phyloP scores from a whole-genome alignment of 345 rosid genomes.

The Populus tremula region DNA sequence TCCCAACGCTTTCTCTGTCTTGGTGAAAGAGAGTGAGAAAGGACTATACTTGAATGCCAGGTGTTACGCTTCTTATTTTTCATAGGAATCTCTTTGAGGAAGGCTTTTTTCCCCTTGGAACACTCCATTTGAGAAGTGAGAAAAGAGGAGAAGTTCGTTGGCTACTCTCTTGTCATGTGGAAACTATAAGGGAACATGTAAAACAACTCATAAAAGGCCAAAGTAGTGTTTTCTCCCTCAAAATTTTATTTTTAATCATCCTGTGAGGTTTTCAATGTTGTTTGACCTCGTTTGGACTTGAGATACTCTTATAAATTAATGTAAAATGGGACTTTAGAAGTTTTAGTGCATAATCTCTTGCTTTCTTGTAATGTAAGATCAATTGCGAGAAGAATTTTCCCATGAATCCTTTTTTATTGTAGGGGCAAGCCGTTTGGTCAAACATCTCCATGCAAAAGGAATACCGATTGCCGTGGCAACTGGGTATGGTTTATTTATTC shows the following conservation, averaged over 20 bases:
- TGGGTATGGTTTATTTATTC: constrained; percentile 41
- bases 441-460: constrained; percentile 74
- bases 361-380: constrained; percentile 3
- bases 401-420: constrained; percentile 3
- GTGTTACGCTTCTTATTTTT: background rate
- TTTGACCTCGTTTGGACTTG: background rate
- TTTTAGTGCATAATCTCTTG: background rate
- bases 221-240: background rate
- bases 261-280: background rate
- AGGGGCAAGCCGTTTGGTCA: constrained; percentile 79
- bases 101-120: background rate
- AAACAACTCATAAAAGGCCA: background rate
- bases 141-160: background rate
- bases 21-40: background rate
- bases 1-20: background rate
- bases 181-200: background rate
- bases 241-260: background rate
- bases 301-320: background rate
- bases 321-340: background rate
- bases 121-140: background rate
- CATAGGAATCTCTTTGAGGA: background rate
- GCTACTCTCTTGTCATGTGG: background rate
- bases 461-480: constrained; percentile 79
- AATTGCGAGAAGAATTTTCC: background rate
- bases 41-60: background rate